Percentiles rank a stretch among this genome's conserved stretches.
phyloP scores from a whole-genome alignment of 495 filamentous ascomycete genomes.

The Annulohypoxylon nitens region DNA sequence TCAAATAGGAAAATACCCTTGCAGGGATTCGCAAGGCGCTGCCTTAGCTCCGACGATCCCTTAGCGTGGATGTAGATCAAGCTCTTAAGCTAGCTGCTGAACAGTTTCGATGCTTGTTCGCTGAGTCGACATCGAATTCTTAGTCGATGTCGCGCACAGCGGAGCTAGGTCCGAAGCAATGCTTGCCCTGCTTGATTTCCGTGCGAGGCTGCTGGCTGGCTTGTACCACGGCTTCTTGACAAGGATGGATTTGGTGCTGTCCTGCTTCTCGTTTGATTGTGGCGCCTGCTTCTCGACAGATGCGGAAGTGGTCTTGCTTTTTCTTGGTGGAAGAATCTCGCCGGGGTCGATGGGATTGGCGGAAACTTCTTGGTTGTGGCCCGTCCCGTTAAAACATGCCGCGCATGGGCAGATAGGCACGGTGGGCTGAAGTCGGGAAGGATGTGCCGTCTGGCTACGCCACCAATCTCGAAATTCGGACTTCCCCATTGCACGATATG shows the following conservation, averaged over 20 bases:
- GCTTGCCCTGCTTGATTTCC: slow-evolving; percentile 33
- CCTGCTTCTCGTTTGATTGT: slow-evolving; percentile 10
- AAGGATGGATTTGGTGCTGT: not conserved
- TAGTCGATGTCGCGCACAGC: slow-evolving; percentile 32
- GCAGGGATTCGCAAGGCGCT: not conserved
- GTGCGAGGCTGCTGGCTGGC: slow-evolving; percentile 23
- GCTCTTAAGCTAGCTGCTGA: not conserved
- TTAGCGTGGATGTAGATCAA: not conserved
- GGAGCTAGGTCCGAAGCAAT: slow-evolving; percentile 47
- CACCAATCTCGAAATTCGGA: slow-evolving; percentile 45
- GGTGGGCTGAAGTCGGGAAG: slow-evolving; percentile 24
- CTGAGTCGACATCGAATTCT: slow-evolving; percentile 19
- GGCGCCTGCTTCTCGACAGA: slow-evolving; percentile 6
- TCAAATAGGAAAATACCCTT: not conserved
- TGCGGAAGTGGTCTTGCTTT: not conserved
- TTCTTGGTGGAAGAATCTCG: slow-evolving; percentile 31
- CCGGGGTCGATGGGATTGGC: slow-evolving; percentile 36
- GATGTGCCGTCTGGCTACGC: slow-evolving; percentile 41
- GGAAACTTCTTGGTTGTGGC: slow-evolving; percentile 36
- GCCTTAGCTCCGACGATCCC: not conserved
- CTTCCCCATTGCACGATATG: slow-evolving; percentile 35
- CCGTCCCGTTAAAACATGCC: slow-evolving; percentile 49
- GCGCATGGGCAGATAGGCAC: slow-evolving; percentile 49
- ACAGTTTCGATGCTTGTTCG: slow-evolving; percentile 24
- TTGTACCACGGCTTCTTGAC: slow-evolving; percentile 43